These are phyloP conservation scores for Psidium guajava DNA, from an alignment of 345 rosid genomes.

Conservation along the genomic window DNA sequence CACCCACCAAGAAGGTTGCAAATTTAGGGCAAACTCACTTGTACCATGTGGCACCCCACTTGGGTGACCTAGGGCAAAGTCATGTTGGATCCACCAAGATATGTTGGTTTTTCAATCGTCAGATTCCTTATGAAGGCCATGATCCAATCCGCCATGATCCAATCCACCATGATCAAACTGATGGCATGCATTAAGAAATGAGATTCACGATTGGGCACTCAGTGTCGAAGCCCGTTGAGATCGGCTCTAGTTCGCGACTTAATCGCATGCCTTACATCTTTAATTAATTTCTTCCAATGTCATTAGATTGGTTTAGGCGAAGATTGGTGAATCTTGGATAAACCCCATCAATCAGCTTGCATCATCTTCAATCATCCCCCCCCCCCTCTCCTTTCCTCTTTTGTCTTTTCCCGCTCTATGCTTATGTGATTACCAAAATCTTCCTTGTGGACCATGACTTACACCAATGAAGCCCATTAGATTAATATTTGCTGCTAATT, in stretches of 20 bases:
- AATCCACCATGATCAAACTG: neutral
- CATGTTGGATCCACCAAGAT: neutral
- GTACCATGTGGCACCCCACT: conserved; percentile 24
- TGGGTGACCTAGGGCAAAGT: conserved; percentile 8
- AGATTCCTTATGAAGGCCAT: neutral
- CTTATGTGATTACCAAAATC: neutral
- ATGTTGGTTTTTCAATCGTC: neutral
- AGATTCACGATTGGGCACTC: neutral
- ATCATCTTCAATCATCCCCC: neutral
- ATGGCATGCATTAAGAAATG: neutral
- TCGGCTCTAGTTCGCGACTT: too few species aligned
- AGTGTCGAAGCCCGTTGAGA: neutral
- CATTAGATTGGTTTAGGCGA: neutral
- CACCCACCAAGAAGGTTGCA: conserved; percentile 3
- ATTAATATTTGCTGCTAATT: too few species aligned
- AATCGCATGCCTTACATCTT: too few species aligned
- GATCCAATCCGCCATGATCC: neutral
- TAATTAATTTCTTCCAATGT: neutral
- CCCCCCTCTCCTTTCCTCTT: too few species aligned
- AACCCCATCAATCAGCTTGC: neutral
- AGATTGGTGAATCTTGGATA: neutral
- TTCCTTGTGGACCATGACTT: neutral
- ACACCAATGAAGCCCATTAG: too few species aligned
- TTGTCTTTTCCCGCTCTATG: neutral
- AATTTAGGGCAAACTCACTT: conserved; percentile 10